phyloP scores from a whole-genome alignment of 1,284 basidiomycete genomes.

The Pascua guehoae region DNA sequence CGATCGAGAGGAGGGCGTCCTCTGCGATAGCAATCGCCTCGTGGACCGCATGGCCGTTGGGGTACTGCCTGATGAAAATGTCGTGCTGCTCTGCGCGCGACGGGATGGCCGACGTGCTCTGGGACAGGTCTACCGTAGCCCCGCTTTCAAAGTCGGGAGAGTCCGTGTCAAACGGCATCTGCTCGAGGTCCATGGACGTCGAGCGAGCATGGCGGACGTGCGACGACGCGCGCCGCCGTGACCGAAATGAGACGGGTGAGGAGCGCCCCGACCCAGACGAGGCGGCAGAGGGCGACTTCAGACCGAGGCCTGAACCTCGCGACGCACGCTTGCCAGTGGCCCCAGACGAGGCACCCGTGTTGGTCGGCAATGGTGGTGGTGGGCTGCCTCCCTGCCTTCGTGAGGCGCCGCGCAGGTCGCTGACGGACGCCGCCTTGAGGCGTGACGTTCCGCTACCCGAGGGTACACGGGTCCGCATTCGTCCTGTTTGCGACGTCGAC shows the following conservation, averaged over 20 bases:
- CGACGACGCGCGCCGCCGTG: slow-evolving; percentile 4
- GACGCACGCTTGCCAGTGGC: slow-evolving; percentile 1
- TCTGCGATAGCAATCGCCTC: slow-evolving; percentile 62
- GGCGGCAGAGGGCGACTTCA: slow-evolving; percentile 18
- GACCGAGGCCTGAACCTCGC: too few species aligned
- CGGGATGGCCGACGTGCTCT: slow-evolving; percentile 4
- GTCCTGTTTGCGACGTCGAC: neutral
- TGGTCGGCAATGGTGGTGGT: slow-evolving; percentile 24
- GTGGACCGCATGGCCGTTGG: slow-evolving; percentile 35
- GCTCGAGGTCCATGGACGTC: slow-evolving; percentile 8
- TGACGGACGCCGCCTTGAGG: slow-evolving; percentile 54
- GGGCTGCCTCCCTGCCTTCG: slow-evolving; percentile 40
- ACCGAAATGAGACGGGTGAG: slow-evolving; percentile 21
- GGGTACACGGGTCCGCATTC: neutral
- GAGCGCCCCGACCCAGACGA: slow-evolving; percentile 19
- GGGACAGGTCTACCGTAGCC: slow-evolving; percentile 2
- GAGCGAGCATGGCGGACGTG: slow-evolving; percentile 1
- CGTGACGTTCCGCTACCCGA: slow-evolving; percentile 3
- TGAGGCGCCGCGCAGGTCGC: slow-evolving; percentile 54
- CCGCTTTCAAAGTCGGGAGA: slow-evolving; percentile 7
- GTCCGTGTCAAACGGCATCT: neutral
- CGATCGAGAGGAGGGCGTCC: slow-evolving; percentile 84
- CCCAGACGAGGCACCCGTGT: slow-evolving; percentile 21
- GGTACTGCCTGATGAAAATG: slow-evolving; percentile 9
- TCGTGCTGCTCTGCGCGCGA: slow-evolving; percentile 2